These are phyloP conservation scores for Rhodotorula sp. DNA, from an alignment of 1,284 basidiomycete species.

Conservation along the genomic window DNA sequence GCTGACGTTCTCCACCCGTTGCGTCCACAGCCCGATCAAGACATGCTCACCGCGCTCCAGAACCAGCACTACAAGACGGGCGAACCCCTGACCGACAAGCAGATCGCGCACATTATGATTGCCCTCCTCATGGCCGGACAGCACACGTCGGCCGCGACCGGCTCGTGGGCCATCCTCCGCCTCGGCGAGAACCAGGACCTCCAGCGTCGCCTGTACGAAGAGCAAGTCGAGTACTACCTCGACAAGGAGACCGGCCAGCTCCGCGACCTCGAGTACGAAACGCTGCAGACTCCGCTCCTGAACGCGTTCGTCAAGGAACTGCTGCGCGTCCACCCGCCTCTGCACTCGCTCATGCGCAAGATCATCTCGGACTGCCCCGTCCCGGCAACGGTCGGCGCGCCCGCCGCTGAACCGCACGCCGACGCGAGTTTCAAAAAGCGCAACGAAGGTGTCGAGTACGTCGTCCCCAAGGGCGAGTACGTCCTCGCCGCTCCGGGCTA, in stretches of 20 bases:
- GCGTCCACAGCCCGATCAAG: slow-evolving; percentile 64
- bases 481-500: slow-evolving; percentile 88
- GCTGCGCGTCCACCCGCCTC: slow-evolving; percentile 68
- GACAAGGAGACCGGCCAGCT: slow-evolving; percentile 71
- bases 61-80: slow-evolving; percentile 85
- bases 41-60: slow-evolving; percentile 90
- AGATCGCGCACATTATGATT: slow-evolving; percentile 92
- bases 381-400: slow-evolving; percentile 73
- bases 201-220: slow-evolving; percentile 77
- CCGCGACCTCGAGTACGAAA: slow-evolving; percentile 80
- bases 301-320: slow-evolving; percentile 68
- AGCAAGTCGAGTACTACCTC: slow-evolving; percentile 81
- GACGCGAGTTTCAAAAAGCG: slow-evolving; percentile 24
- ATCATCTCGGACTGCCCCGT: slow-evolving; percentile 81
- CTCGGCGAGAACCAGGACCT: slow-evolving; percentile 76
- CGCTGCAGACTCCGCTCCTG: slow-evolving; percentile 73
- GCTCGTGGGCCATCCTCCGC: slow-evolving; percentile 88
- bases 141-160: slow-evolving; percentile 91
- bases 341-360: slow-evolving; percentile 76
- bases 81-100: slow-evolving; percentile 72
- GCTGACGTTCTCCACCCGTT: background rate
- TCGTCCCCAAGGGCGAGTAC: slow-evolving; percentile 88
- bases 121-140: slow-evolving; percentile 75
- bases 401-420: slow-evolving; percentile 52
- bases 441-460: slow-evolving; percentile 62